Base-by-base conservation (phyloP, 371 early-diverging fungal genomes). In the Nematocida ausubeli region DNA sequence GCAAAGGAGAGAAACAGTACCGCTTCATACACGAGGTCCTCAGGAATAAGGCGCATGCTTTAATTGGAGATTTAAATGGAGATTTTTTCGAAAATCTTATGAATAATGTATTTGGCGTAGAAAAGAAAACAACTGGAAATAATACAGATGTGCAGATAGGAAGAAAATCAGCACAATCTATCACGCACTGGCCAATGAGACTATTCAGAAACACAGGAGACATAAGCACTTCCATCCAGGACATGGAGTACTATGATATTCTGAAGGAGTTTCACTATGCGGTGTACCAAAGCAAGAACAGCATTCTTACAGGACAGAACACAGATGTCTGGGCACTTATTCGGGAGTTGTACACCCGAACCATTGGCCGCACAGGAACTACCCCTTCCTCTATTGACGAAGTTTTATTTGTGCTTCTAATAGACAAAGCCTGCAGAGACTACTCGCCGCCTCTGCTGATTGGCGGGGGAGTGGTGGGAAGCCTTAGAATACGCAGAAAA, bases 261-360 rank as follows among this genome's bases (percentile, higher is more conserved):
- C 47, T 64, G 40, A 24, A 64, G 26, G 55, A 73, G 69, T 73
- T 67, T 69, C 28, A 66, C 14, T 16, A 19, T 12, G 34, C 35
- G n/a, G 24, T 39, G 35, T 26, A 51, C 19, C 16, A 37, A 28
- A n/a, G 22, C 28, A 47, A 37, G 50, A 12, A 30, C 16, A 55
- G 34, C 35, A 51, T 28, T 6, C 19, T 34, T n/a, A 50, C 7
- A 0, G 35, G 19, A 3, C 50, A 73, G 37, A 22, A 66, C 34
- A 51, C 55, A 19, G 64, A 40, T 6, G 67, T 19, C 1, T 75
- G 78, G 78, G 3, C 65, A 1, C 28, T 75, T 35, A 49, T 63
- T 30, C 32, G 65, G 30, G 78, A 75, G 68, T 66, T 75, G 37
- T 66, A 75, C 78, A 56, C 16, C 6, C 63, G 67, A 26, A 28